Conservation (phyloP, 139 green algal species). For the Tetraselmis striata region DNA sequence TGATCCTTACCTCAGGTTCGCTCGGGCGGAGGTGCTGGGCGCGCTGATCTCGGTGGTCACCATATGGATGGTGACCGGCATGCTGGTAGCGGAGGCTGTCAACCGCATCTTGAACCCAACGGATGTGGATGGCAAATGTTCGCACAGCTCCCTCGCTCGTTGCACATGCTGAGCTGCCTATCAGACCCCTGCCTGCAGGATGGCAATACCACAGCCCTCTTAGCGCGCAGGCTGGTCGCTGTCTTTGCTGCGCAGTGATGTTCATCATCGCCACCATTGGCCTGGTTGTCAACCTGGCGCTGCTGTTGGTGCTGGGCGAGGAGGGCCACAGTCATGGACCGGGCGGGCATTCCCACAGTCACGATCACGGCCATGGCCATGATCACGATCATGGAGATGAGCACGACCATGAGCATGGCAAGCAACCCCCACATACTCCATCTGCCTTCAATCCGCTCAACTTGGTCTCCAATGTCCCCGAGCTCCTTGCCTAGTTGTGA, state of each 20-base stretch:
- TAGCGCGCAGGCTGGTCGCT: too few species aligned
- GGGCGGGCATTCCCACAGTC: slow-evolving; percentile 25
- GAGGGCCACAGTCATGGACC: slow-evolving; percentile 28
- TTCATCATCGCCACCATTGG: slow-evolving; percentile 72
- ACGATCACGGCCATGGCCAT: slow-evolving; percentile 13
- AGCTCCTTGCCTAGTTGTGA: too few species aligned
- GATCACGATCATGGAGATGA: not conserved
- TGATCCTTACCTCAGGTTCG: not conserved
- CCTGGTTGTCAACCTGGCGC: slow-evolving; percentile 71
- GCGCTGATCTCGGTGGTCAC: slow-evolving; percentile 77
- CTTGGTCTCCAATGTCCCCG: too few species aligned
- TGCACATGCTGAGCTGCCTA: too few species aligned
- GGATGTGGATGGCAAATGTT: slow-evolving; percentile 67
- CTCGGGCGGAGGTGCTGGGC: slow-evolving; percentile 80
- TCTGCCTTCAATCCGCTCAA: too few species aligned
- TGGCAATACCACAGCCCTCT: too few species aligned
- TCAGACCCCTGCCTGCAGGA: too few species aligned
- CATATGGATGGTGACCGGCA: slow-evolving; percentile 85
- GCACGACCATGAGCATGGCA: not conserved
- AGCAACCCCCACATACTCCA: too few species aligned
- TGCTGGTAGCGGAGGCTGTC: slow-evolving; percentile 81
- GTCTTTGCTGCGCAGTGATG: slow-evolving; percentile 79
- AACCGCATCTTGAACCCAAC: slow-evolving; percentile 52
- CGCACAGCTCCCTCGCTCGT: not conserved
- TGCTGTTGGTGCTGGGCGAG: slow-evolving; percentile 56